Evolutionary conservation across 768 basidiomycete species (phyloP).

Genomic region (Tulasnella sp.): DNA sequence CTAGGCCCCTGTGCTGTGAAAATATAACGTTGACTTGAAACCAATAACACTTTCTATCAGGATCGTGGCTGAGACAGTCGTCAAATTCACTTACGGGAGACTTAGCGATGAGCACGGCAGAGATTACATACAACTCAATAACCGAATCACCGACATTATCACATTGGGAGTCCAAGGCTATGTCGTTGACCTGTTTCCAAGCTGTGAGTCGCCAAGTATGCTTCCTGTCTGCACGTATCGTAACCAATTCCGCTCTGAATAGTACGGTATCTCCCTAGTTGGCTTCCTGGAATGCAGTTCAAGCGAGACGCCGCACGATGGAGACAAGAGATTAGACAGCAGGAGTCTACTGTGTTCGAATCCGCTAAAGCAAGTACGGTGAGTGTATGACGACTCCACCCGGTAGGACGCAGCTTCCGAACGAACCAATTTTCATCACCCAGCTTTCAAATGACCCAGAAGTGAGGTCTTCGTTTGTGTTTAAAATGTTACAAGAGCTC

Average conservation of each 20-base stretch:
- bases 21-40: too few relatives aligned
- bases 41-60: neutral
- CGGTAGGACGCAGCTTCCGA: too few relatives aligned
- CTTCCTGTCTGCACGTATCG: neutral
- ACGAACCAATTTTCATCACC: too few relatives aligned
- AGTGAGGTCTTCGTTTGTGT: too few relatives aligned
- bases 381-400: too few relatives aligned
- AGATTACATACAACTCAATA: neutral
- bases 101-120: neutral
- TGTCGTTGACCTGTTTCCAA: neutral
- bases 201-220: neutral
- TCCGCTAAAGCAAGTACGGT: too few relatives aligned
- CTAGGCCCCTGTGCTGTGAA: too few relatives aligned
- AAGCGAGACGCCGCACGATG: neutral
- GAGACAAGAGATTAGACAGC: neutral
- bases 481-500: too few relatives aligned
- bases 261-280: slow-evolving; percentile 10
- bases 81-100: neutral
- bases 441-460: too few relatives aligned
- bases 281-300: slow-evolving; percentile 17
- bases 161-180: neutral
- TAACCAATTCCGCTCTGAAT: too few relatives aligned
- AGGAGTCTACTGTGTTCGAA: too few relatives aligned
- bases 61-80: neutral
- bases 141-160: neutral